phyloP scores from a whole-genome alignment of 345 rosid species.

The Garcia nutans region DNA sequence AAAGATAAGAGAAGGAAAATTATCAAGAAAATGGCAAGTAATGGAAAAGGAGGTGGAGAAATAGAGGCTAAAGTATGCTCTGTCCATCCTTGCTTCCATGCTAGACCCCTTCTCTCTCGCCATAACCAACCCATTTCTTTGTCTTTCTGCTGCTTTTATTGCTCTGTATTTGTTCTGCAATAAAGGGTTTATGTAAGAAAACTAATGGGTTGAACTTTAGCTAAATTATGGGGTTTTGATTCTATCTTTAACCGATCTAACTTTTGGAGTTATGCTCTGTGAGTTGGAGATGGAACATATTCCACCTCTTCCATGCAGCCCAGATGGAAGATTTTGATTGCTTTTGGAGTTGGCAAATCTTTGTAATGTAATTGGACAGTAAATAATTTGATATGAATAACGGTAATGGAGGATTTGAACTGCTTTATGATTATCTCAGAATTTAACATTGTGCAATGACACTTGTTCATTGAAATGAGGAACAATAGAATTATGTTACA shows the following conservation, averaged over 20 bases:
- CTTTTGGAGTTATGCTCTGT: slow-evolving; percentile 19
- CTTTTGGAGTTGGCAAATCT: not conserved
- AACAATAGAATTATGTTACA: too few species aligned
- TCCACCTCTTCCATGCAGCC: slow-evolving; percentile 1
- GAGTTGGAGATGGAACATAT: slow-evolving; percentile 14
- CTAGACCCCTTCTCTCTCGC: slow-evolving; percentile 57
- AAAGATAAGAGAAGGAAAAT: slow-evolving; percentile 46
- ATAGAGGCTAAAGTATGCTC: slow-evolving; percentile 46
- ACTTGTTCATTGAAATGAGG: too few species aligned
- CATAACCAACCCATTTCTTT: slow-evolving; percentile 55
- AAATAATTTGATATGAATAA: too few species aligned
- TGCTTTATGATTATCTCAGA: too few species aligned
- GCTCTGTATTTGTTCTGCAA: not conserved
- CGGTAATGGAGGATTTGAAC: too few species aligned
- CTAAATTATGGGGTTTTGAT: slow-evolving; percentile 38
- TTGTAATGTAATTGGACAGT: too few species aligned
- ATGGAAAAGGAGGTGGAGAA: slow-evolving; percentile 62
- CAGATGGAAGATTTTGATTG: not conserved
- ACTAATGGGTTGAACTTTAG: slow-evolving; percentile 25
- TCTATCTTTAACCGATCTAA: slow-evolving; percentile 28
- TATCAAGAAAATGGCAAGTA: slow-evolving; percentile 51
- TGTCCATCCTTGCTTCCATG: slow-evolving; percentile 70
- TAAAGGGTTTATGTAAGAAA: not conserved
- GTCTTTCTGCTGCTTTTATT: not conserved
- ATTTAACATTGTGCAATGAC: too few species aligned